Conservation (phyloP, 2,329 filamentous ascomycete species). For the Leptodontidium sp. region DNA sequence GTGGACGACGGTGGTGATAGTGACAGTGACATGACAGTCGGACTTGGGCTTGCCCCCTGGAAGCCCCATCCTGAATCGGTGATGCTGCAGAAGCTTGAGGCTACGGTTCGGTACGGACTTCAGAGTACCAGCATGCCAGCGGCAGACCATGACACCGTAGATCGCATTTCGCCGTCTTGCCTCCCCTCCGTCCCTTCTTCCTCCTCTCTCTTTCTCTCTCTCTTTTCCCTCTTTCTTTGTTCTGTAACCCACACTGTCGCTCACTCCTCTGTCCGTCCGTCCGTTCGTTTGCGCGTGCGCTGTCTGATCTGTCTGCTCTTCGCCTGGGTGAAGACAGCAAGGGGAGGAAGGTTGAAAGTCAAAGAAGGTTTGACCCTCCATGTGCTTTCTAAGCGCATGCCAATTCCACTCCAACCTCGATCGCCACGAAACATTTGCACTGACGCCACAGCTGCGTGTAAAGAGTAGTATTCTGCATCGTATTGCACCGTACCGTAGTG, state of each 20-base stretch:
- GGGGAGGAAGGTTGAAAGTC: constrained; percentile 1
- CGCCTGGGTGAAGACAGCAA: background rate
- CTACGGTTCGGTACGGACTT: constrained; percentile 4
- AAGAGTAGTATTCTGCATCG: background rate
- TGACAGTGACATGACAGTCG: constrained; percentile 2
- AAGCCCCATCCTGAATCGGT: constrained; percentile 7
- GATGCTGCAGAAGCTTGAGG: constrained; percentile 15
- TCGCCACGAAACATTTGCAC: constrained; percentile 25
- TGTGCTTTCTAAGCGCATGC: background rate
- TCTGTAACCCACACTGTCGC: constrained; percentile 10
- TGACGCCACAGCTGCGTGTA: constrained; percentile 15
- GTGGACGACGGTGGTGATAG: background rate
- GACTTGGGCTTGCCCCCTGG: constrained; percentile 5
- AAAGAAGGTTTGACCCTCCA: constrained; percentile 19
- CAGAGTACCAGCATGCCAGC: background rate
- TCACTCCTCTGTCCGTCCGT: background rate
- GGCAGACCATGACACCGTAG: constrained; percentile 6
- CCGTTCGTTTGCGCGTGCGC: constrained; percentile 4
- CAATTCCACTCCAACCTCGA: background rate
- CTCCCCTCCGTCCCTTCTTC: background rate
- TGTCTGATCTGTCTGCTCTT: constrained; percentile 2
- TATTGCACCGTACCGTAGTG: background rate
- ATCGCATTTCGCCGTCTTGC: background rate
- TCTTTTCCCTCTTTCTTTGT: background rate
- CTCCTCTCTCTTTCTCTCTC: background rate